A percentile compares a stretch with the other conserved stretches of the same genome.
phyloP scores from a whole-genome alignment of 2,329 filamentous ascomycete genomes.

The Purpureocillium takamizusanense region DNA sequence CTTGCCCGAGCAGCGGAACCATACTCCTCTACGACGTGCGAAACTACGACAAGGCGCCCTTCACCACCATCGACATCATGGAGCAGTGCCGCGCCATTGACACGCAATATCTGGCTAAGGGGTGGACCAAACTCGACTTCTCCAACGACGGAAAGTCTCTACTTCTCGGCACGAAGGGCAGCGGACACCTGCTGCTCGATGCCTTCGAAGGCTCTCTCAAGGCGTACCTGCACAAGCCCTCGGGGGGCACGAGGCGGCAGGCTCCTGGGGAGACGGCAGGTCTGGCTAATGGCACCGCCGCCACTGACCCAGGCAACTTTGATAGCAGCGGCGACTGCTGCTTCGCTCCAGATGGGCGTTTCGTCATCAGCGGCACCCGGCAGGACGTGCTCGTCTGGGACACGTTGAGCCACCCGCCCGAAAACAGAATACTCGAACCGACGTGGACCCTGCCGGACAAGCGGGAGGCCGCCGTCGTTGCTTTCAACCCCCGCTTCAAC shows the following conservation, averaged over 20 bases:
- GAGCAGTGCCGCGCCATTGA: constrained; percentile 41
- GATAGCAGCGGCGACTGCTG: constrained; percentile 71
- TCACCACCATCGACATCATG: constrained; percentile 74
- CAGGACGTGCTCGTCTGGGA: constrained; percentile 84
- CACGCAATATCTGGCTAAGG: constrained; percentile 50
- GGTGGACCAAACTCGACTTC: constrained; percentile 90
- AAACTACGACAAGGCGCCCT: constrained; percentile 88
- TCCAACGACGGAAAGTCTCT: constrained; percentile 90
- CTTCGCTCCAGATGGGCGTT: constrained; percentile 84
- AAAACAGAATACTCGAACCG: constrained; percentile 54
- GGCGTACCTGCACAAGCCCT: constrained; percentile 57
- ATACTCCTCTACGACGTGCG: constrained; percentile 87
- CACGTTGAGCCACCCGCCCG: constrained; percentile 46
- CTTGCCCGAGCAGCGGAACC: constrained; percentile 67
- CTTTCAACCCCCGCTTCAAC: constrained; percentile 87
- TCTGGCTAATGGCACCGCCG: constrained; percentile 10
- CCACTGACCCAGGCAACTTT: constrained; percentile 27
- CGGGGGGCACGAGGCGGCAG: constrained; percentile 41
- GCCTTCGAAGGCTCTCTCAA: constrained; percentile 77
- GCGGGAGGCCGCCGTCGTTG: constrained; percentile 64
- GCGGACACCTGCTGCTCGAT: constrained; percentile 86
- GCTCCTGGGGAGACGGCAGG: constrained; percentile 41
- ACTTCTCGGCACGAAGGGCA: constrained; percentile 73
- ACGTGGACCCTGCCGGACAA: constrained; percentile 55
- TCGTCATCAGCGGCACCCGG: constrained; percentile 70